These are phyloP conservation scores for Blastobotrys arbuscula DNA, from an alignment of 1,139 yeast species.

Conservation along the genomic window DNA sequence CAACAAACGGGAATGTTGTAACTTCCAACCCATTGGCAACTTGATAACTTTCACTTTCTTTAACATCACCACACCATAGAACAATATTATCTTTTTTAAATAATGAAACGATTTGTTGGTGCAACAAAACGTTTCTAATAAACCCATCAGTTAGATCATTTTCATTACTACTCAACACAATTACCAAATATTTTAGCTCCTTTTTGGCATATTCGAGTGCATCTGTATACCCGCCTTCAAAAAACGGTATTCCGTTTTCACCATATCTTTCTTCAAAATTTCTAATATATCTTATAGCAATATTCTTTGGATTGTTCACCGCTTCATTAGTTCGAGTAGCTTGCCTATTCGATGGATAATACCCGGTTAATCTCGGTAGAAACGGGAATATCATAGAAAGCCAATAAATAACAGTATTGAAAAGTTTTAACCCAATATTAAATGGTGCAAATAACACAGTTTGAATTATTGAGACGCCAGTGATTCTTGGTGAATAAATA, in stretches of 20 bases:
- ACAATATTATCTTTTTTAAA: constrained; percentile 48
- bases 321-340: constrained; percentile 32
- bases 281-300: constrained; percentile 37
- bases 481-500: constrained; percentile 20
- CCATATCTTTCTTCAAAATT: constrained; percentile 38
- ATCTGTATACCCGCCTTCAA: constrained; percentile 70
- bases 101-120: constrained; percentile 47
- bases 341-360: constrained; percentile 33
- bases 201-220: constrained; percentile 65
- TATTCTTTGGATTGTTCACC: constrained; percentile 37
- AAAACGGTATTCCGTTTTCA: constrained; percentile 37
- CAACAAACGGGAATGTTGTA: constrained; percentile 75
- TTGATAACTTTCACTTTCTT: constrained; percentile 77
- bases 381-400: constrained; percentile 33
- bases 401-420: constrained; percentile 31
- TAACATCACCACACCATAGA: constrained; percentile 86
- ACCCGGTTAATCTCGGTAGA: constrained; percentile 34
- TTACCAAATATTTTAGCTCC: constrained; percentile 63
- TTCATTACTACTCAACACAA: constrained; percentile 68
- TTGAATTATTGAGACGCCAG: constrained; percentile 26
- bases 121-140: constrained; percentile 51
- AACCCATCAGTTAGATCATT: constrained; percentile 58
- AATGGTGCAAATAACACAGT: constrained; percentile 32
- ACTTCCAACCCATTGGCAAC: constrained; percentile 72
- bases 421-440: constrained; percentile 28